These are phyloP conservation scores for Flaveria ramosissima DNA, from an alignment of 129 eudicot species.

Conservation along the genomic window DNA sequence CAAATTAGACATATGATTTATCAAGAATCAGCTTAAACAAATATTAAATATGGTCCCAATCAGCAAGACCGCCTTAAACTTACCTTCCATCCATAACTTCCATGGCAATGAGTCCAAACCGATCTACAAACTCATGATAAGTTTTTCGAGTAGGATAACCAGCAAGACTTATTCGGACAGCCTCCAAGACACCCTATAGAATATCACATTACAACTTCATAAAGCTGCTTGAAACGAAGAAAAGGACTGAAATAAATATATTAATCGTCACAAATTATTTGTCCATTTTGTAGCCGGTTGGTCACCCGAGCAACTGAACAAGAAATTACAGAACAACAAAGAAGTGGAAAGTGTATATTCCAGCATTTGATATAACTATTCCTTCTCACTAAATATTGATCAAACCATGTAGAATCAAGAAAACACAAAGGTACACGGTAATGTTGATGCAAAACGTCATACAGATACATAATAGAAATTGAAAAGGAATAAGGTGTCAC, in stretches of 20 bases:
- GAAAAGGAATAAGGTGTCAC: slow-evolving; percentile 36
- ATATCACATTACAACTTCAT: slow-evolving; percentile 25
- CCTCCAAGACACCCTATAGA: slow-evolving; percentile 98
- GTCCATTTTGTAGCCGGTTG: background rate
- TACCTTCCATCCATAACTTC: slow-evolving; percentile 80
- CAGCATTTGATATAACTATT: background rate
- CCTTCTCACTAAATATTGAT: background rate
- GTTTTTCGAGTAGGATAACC: slow-evolving; percentile 98
- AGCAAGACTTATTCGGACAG: slow-evolving; percentile 92
- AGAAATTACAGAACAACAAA: background rate
- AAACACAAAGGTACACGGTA: background rate
- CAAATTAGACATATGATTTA: background rate
- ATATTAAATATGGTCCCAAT: background rate
- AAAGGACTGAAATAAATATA: background rate
- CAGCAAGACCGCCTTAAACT: slow-evolving; percentile 23
- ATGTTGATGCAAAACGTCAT: background rate
- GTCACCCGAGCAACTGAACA: background rate
- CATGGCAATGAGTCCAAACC: slow-evolving; percentile 82
- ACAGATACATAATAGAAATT: background rate
- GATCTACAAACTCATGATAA: slow-evolving; percentile 85
- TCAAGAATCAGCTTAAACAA: slow-evolving; percentile 2
- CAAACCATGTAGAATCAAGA: slow-evolving; percentile 6
- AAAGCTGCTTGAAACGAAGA: slow-evolving; percentile 12
- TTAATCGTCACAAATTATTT: background rate
- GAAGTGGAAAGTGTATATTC: background rate